phyloP scores from a whole-genome alignment of 106 monocot genomes.

The Amphibolis antarctica region DNA sequence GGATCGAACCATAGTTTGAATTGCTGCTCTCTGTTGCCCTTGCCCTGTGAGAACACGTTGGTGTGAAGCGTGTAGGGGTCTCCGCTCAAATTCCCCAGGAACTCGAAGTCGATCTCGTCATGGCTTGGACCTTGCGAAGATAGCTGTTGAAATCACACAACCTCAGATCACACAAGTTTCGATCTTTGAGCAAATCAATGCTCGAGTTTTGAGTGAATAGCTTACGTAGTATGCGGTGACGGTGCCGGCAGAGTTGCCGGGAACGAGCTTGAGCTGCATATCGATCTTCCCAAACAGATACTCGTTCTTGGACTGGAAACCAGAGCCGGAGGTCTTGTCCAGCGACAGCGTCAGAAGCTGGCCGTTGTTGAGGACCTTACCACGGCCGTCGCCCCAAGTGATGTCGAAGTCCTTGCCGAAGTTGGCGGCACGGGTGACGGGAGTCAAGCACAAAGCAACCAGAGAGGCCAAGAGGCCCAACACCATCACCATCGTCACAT shows the following conservation, averaged over 20 bases:
- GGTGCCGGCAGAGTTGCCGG: slow-evolving; percentile 16
- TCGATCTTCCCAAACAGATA: slow-evolving; percentile 8
- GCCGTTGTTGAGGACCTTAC: slow-evolving; percentile 8
- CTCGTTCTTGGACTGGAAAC: slow-evolving; percentile 14
- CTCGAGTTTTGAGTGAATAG: no score
- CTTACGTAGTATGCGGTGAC: slow-evolving; percentile 6
- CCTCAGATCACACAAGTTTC: no score
- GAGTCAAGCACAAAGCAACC: no score
- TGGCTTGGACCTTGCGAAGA: slow-evolving; percentile 4
- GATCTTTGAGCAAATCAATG: no score
- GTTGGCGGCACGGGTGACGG: no score
- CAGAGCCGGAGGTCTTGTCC: slow-evolving; percentile 10
- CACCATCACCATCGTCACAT: no score
- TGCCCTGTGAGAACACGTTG: slow-evolving; percentile 11
- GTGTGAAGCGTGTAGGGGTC: slow-evolving; percentile 17
- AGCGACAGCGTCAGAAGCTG: slow-evolving; percentile 14
- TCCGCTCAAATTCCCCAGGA: slow-evolving; percentile 13
- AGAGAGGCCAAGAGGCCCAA: no score
- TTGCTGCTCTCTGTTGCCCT: slow-evolving; percentile 12
- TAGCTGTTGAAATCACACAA: background rate
- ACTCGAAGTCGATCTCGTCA: slow-evolving; percentile 19
- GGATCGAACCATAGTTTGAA: slow-evolving; percentile 17
- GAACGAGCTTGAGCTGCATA: slow-evolving; percentile 17
- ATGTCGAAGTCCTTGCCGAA: no score
- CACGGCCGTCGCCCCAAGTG: slow-evolving; percentile 10